Evolutionary conservation across 768 basidiomycete genomes (phyloP), one percentile per base, ranked within the genome.

Genomic region (Boletus reticulatus): DNA sequence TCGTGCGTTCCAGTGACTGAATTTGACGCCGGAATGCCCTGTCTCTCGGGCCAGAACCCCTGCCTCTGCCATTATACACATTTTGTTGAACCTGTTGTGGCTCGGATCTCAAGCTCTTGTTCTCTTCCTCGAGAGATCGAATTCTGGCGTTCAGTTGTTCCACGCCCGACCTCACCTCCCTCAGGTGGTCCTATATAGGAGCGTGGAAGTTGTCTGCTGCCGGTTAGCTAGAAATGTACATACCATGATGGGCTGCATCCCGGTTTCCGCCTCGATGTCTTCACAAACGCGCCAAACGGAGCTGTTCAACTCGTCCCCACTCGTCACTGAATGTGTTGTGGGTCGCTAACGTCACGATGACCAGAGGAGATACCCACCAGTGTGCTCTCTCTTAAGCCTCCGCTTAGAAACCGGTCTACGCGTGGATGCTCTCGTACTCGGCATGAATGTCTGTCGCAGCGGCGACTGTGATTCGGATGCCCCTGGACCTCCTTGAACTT

Each of bases 401-500:
- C 20, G 34, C 53, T 50, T 43, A 9, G 51, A n/a, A 46, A 17
- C 49, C 17, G 24, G 34, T 17, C 38, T 54, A 4, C 50, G 50
- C 20, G 56, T 32, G 10, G 55, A 55, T 37, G 55, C 46, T 48
- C 55, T 58, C 19, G 62, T 58, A 19, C 43, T 67, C 9, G 52
- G 59, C 59, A 64, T 58, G 46, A 16, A 32, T 14, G 48, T 34
- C 37, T 14, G 20, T 19, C 29, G 29, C 27, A 29, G 22, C 27
- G 1, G 9, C 27, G 27, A 27, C 27, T 8, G 27, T 27, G 27
- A 27, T 22, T 22, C 27, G 27, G 27, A 27, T 29, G 27, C 27
- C 27, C 27, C 27, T 29, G 27, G 8, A 27, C 27, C 27, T 29
- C 22, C 22, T 22, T 22, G 22, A 22, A 22, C 22, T 3, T 22